A percentile compares a stretch with the other conserved stretches of the same genome.
Evolutionary conservation across 176 grass and related monocot species (phyloP).

Genomic region (Coix lacrymajobi): DNA sequence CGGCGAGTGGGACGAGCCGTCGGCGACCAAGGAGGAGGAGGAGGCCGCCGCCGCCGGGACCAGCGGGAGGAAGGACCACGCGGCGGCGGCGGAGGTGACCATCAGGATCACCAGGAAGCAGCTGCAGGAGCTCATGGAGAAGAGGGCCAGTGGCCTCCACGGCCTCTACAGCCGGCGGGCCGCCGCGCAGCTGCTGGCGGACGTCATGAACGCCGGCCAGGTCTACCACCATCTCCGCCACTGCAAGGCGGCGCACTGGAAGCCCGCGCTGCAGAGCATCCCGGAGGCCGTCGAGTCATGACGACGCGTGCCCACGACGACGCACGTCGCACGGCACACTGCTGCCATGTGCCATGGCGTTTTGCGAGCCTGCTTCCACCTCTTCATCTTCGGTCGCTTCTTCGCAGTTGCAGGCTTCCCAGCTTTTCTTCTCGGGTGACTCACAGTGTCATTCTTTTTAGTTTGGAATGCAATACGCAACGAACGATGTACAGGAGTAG

Average conservation of each 20-base stretch:
- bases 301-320: no score
- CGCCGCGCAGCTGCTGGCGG: conserved; percentile 35
- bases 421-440: background rate
- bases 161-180: conserved; percentile 16
- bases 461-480: background rate
- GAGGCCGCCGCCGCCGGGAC: background rate
- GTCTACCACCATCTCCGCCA: conserved; percentile 37
- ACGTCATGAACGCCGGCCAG: conserved; percentile 58
- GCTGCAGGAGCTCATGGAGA: conserved; percentile 52
- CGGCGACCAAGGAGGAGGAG: background rate
- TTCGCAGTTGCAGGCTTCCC: background rate
- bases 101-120: conserved; percentile 60
- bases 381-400: background rate
- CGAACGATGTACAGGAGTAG: conserved; percentile 28
- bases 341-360: background rate
- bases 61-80: background rate
- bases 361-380: background rate
- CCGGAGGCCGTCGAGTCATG: conserved; percentile 50
- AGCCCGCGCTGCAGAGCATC: conserved; percentile 53
- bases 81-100: conserved; percentile 42
- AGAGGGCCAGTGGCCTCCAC: background rate
- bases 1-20: conserved; percentile 41
- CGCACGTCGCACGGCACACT: background rate
- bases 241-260: conserved; percentile 43
- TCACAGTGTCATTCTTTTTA: background rate